These are phyloP conservation scores for Sarocladiaceae sp. DNA, from an alignment of 2,329 filamentous ascomycete species.

Conservation along the genomic window DNA sequence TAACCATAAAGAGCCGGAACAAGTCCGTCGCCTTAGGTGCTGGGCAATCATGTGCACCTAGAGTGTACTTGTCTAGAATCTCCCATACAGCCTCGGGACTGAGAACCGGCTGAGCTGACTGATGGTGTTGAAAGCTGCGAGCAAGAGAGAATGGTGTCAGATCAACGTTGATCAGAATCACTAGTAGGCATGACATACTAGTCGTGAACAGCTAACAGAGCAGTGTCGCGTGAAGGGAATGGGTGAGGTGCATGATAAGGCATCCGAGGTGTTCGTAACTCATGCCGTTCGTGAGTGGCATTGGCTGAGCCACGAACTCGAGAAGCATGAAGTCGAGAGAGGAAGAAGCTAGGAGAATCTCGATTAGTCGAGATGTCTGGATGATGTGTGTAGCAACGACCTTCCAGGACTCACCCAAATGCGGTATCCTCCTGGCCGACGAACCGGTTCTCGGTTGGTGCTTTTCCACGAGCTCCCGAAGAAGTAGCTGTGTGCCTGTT, in stretches of 20 bases:
- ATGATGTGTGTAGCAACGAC: too few relatives aligned
- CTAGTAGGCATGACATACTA: neutral
- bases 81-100: neutral
- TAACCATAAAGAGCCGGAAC: constrained; percentile 10
- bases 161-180: neutral
- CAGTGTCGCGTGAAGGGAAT: neutral
- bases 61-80: neutral
- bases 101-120: neutral
- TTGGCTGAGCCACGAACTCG: neutral
- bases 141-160: neutral
- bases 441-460: neutral
- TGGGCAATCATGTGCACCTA: neutral
- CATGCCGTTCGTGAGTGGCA: neutral
- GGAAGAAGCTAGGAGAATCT: neutral
- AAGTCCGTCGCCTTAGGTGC: neutral
- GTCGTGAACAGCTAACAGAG: neutral
- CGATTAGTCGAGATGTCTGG: neutral
- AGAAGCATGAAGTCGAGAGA: neutral
- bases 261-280: constrained; percentile 1
- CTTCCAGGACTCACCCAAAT: neutral
- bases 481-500: neutral
- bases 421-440: neutral
- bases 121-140: neutral
- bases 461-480: neutral
- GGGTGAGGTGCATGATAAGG: constrained; percentile 5